These are phyloP conservation scores for Erysimum pusillum DNA, from an alignment of 441 rosid species.

Conservation along the genomic window DNA sequence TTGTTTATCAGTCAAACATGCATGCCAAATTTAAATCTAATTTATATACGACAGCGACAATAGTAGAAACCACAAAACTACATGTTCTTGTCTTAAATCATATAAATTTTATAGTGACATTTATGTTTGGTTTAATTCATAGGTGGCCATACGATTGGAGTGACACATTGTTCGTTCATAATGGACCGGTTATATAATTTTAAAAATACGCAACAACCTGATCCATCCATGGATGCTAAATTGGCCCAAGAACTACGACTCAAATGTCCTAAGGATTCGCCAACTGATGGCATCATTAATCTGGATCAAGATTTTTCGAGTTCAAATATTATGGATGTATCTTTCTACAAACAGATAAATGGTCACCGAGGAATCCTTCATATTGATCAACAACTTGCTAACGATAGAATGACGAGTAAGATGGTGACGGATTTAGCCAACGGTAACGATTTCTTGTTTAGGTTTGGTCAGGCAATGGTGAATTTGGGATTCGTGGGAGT, in stretches of 20 bases:
- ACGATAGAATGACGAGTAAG: constrained; percentile 43
- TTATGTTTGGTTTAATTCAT: background rate
- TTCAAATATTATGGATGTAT: constrained; percentile 55
- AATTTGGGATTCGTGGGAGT: constrained; percentile 56
- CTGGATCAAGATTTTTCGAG: constrained; percentile 60
- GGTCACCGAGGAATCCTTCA: constrained; percentile 54
- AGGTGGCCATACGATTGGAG: constrained; percentile 75
- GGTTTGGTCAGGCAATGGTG: constrained; percentile 66
- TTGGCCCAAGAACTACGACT: constrained; percentile 33
- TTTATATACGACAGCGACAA: background rate
- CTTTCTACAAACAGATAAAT: constrained; percentile 59
- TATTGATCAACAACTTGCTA: constrained; percentile 60
- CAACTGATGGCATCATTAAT: constrained; percentile 26
- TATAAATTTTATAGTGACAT: background rate
- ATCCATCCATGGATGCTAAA: constrained; percentile 56
- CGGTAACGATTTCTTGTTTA: constrained; percentile 44
- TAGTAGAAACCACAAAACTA: background rate
- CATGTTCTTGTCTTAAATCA: background rate
- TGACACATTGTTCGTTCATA: constrained; percentile 55
- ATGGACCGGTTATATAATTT: constrained; percentile 62
- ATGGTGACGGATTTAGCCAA: constrained; percentile 45
- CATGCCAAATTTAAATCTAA: background rate
- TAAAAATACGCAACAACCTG: constrained; percentile 48
- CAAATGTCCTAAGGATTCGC: constrained; percentile 51
- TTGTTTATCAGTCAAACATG: background rate